These are phyloP conservation scores for Starmerella ratchasimensis DNA, from an alignment of 805 yeast genomes.

Conservation along the genomic window DNA sequence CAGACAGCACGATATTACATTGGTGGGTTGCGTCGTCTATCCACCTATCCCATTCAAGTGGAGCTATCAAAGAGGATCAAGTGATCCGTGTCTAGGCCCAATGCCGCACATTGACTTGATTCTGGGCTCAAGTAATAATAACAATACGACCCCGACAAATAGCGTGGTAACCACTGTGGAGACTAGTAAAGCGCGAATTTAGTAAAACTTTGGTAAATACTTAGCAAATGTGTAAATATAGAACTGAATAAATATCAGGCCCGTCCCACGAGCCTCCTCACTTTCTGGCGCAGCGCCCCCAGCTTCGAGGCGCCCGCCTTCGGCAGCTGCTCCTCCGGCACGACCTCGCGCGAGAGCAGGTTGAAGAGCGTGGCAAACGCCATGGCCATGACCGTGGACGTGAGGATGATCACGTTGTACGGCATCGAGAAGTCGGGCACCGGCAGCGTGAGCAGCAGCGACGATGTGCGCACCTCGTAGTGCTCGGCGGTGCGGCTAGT, in stretches of 20 bases:
- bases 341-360: slow-evolving; percentile 32
- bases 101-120: too few relatives aligned
- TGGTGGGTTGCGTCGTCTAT: too few relatives aligned
- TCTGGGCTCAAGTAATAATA: too few relatives aligned
- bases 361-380: slow-evolving; percentile 81
- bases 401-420: slow-evolving; percentile 84
- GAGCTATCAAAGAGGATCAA: too few relatives aligned
- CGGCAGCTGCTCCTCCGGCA: slow-evolving; percentile 40
- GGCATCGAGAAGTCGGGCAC: slow-evolving; percentile 99
- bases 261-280: neutral
- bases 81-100: too few relatives aligned
- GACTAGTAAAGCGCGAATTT: too few relatives aligned
- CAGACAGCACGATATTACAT: too few relatives aligned
- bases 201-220: too few relatives aligned
- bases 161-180: neutral
- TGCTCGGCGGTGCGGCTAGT: slow-evolving; percentile 28
- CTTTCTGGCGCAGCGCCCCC: neutral
- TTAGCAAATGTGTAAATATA: neutral
- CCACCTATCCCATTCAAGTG: too few relatives aligned
- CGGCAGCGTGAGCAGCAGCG: slow-evolving; percentile 74
- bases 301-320: neutral
- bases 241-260: neutral
- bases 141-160: neutral
- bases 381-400: slow-evolving; percentile 85
- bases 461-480: slow-evolving; percentile 51